Base-by-base conservation (phyloP, 129 eudicot genomes). In the Glebionis coronaria region DNA sequence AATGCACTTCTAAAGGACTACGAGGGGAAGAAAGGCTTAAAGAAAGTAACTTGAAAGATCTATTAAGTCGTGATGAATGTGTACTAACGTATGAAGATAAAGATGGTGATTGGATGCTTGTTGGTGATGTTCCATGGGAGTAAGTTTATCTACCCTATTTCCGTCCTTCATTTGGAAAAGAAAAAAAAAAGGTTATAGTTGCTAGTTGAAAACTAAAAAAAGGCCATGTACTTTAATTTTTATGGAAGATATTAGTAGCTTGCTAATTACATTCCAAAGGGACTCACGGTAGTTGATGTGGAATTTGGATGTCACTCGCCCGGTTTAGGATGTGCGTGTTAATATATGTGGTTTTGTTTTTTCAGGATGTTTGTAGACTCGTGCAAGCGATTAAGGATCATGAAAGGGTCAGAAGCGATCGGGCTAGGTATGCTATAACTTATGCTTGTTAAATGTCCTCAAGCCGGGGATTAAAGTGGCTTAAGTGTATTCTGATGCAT, bases 41-140 rank as follows among this genome's bases (percentile, higher is more conserved):
- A 12, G 93, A 87, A 70, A 89, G 86, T 63, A 78, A 73, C 52
- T 65, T 81, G 38, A 79, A 67, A 71, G 95, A 93, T 78, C 81
- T 83, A 61, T 80, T 86, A 28, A 80, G 82, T 62, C 79, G 83
- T 56, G 82, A 90, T 49, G 97, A 89, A 45, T 82, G 82, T 28
- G 99, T 94, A 71, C 78, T 88, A n/a, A 89, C 98, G 0, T 93
- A 92, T 70, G 96, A 92, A 84, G 98, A 92, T 67, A 92, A 92
- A 77, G 96, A 92, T 52, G 90, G 92, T 9, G 96, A 92, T 68
- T 92, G 98, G 98, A 92, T 92, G 98, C 94, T 92, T 19, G 98
- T 88, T 62, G 98, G 96, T 7, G 98, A 92, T 72, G 98, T 92
- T 67, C 98, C 99, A 12, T 94, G 99, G 99, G 95, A 79, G 99